Base-by-base conservation (phyloP, 495 filamentous ascomycete genomes). In the Penicillium psychrofluorescens region DNA sequence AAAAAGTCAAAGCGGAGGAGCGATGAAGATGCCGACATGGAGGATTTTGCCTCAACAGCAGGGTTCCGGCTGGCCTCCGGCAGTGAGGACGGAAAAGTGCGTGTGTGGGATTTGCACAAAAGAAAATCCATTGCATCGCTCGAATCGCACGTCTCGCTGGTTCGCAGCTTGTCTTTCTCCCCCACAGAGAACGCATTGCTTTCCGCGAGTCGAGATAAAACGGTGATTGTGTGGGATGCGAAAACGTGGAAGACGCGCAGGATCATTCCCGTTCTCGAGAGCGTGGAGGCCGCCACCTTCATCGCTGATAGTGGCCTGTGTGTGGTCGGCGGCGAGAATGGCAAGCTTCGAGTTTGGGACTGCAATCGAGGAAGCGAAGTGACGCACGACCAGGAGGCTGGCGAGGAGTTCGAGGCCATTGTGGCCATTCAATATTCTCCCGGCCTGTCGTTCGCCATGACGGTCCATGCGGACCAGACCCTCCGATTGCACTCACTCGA, bases 201-300 rank as follows among this genome's bases (percentile, higher is more conserved):
- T 6, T 91, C 86, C n/a, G 89, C 82, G n/a, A 83, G 88, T 56
- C 75, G 92, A 66, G 92, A 99, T 69, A 92, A 95, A 64, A 96
- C 94, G 0, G 79, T 90, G 32, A 92, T 91, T 40, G 63, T 95
- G 46, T 96, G 90, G 89, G 87, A 95, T 70, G 76, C 84, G 12
- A 77, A 67, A 40, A 86, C 77, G 11, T 97, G 90, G 89, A 90
- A 89, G 55, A 63, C 74, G n/a, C 80, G 83, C 36, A 85, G 80
- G 32, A 84, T 94, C 1, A 83, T 95, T 40, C 84, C 91, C 6
- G 81, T 90, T 11, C 72, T 94, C 16, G 92, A 99, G 60, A 78
- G 80, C 36, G 72, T 97, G 12, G 92, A 99, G 63, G 78, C 81
- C 10, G 86, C 80, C 2, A 85, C 86, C 0, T 96, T 97, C 59